Percentiles rank a stretch among this genome's conserved stretches.
Evolutionary conservation across 257 asterid species (phyloP).

Genomic region (Petunia secreta): DNA sequence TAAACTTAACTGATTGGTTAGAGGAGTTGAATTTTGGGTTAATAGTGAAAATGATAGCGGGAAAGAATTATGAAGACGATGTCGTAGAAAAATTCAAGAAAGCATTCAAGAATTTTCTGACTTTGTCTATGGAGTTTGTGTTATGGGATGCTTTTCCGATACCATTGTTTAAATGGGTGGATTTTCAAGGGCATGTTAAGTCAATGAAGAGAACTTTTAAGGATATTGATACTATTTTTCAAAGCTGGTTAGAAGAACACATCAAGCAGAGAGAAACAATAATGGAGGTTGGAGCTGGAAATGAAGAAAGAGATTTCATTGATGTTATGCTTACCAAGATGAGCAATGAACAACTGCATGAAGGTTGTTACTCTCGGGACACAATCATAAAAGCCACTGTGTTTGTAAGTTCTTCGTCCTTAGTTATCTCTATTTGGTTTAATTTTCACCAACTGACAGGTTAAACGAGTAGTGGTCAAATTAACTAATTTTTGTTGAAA

Average conservation of each 20-base stretch:
- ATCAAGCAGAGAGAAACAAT: neutral
- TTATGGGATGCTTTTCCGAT: conserved; percentile 32
- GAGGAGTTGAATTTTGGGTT: conserved; percentile 28
- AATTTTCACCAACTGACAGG: no score
- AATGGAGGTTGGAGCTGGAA: neutral
- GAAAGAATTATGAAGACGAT: neutral
- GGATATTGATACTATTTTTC: conserved; percentile 28
- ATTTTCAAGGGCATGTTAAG: conserved; percentile 26
- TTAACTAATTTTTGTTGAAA: no score
- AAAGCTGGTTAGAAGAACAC: conserved; percentile 32
- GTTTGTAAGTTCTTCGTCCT: neutral
- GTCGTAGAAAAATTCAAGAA: conserved; percentile 20
- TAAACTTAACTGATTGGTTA: conserved; percentile 28
- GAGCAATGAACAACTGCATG: neutral
- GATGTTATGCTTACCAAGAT: conserved; percentile 26
- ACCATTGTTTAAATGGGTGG: conserved; percentile 28
- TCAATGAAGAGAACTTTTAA: conserved; percentile 16
- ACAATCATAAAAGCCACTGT: conserved; percentile 15
- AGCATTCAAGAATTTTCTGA: conserved; percentile 26
- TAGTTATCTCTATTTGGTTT: no score
- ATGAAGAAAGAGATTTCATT: conserved; percentile 34
- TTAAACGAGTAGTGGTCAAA: no score
- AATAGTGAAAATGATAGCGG: conserved; percentile 32
- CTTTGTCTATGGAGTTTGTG: conserved; percentile 12
- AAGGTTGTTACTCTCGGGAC: neutral